A percentile compares a stretch with the other conserved stretches of the same genome.
These are phyloP conservation scores for Iberis amara DNA, from an alignment of 441 rosid species.

Conservation along the genomic window DNA sequence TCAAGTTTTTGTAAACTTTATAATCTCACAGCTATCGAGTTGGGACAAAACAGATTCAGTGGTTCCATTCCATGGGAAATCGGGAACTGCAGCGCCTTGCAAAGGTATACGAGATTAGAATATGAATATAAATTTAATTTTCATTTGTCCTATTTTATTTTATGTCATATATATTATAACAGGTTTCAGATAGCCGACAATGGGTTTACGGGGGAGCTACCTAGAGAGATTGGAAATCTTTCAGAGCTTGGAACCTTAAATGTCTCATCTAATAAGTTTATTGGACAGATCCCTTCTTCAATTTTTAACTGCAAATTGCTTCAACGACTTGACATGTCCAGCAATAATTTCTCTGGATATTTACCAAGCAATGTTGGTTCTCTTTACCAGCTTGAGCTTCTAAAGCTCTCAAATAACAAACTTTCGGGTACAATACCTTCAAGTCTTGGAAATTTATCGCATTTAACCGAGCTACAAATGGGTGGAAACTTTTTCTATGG, in stretches of 20 bases:
- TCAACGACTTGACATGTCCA: slow-evolving; percentile 80
- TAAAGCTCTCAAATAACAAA: slow-evolving; percentile 67
- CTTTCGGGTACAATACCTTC: slow-evolving; percentile 59
- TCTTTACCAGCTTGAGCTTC: slow-evolving; percentile 74
- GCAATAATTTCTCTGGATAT: slow-evolving; percentile 52
- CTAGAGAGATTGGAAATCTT: slow-evolving; percentile 65
- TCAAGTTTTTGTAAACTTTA: slow-evolving; percentile 54
- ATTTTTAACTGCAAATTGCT: slow-evolving; percentile 71
- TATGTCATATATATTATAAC: too few relatives aligned
- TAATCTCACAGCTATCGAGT: slow-evolving; percentile 59
- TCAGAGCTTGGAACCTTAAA: slow-evolving; percentile 65
- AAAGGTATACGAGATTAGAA: too few relatives aligned
- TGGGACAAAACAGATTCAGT: slow-evolving; percentile 62
- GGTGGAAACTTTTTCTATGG: slow-evolving; percentile 72
- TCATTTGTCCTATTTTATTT: too few relatives aligned
- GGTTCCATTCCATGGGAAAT: slow-evolving; percentile 65
- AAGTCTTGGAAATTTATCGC: slow-evolving; percentile 54
- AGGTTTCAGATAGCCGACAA: slow-evolving; percentile 61
- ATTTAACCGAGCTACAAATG: slow-evolving; percentile 81
- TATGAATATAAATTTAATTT: too few relatives aligned
- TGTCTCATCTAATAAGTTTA: slow-evolving; percentile 66
- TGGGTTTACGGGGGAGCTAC: slow-evolving; percentile 55
- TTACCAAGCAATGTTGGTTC: slow-evolving; percentile 57
- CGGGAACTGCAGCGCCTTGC: slow-evolving; percentile 53
- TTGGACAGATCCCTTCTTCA: slow-evolving; percentile 62